Evolutionary conservation across 305 asterid species (phyloP).

Genomic region (Ilex paraguariensis): DNA sequence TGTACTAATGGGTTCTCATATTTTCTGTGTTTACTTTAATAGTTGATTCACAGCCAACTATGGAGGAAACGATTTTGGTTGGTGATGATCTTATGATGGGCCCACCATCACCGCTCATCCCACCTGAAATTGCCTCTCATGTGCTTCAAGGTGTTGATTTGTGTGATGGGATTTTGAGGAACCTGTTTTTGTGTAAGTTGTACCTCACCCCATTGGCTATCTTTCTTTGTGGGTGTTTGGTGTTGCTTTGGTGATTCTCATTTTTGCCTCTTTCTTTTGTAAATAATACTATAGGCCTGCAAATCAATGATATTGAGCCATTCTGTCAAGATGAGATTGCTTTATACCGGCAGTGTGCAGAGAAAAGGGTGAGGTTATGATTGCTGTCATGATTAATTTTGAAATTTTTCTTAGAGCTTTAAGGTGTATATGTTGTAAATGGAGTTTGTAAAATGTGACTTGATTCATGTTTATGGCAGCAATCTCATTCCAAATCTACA

Average conservation of each 20-base stretch:
- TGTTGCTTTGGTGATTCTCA: conserved; percentile 8
- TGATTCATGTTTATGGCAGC: background rate
- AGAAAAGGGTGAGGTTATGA: conserved; percentile 67
- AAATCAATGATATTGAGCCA: conserved; percentile 91
- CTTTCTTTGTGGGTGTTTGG: background rate
- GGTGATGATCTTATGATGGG: conserved; percentile 99
- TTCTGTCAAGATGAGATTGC: conserved; percentile 97
- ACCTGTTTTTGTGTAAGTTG: conserved; percentile 70
- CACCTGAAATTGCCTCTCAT: conserved; percentile 92
- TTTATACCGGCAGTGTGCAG: conserved; percentile 72
- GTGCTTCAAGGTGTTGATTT: conserved; percentile 88
- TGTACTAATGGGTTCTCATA: background rate
- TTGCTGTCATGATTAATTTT: conserved; percentile 7
- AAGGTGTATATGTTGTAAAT: background rate
- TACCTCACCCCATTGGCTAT: background rate
- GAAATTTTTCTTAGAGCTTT: background rate
- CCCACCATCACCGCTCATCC: conserved; percentile 85
- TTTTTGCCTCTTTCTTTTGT: conserved; percentile 3
- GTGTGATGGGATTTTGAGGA: conserved; percentile 90
- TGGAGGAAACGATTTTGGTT: conserved; percentile 95
- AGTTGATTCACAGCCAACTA: conserved; percentile 86
- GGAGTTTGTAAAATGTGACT: background rate
- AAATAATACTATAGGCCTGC: conserved; percentile 47
- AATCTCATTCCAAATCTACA: conserved; percentile 7
- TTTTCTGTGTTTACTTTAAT: conserved; percentile 1